Evolutionary conservation across 163 green algal genomes (phyloP).

Genomic region (Volvox carteri): DNA sequence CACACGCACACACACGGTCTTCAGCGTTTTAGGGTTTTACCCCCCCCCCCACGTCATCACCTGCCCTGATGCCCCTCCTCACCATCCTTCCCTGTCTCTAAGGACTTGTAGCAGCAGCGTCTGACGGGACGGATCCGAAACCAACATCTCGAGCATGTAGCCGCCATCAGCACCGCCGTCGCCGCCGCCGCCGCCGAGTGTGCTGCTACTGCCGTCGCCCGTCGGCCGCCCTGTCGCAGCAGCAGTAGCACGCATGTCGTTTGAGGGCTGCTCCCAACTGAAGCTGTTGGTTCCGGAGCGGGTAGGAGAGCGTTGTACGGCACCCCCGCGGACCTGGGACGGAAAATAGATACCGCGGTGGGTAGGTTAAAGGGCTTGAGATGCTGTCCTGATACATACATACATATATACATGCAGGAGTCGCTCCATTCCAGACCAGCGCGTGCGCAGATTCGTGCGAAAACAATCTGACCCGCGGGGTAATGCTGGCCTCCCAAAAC

Average conservation of each 20-base stretch:
- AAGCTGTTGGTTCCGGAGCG: background rate
- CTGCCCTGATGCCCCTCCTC: background rate
- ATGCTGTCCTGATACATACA: background rate
- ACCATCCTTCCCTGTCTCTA: constrained; percentile 14
- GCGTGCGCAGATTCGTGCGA: background rate
- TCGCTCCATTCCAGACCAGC: background rate
- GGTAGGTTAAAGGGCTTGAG: background rate
- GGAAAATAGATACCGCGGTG: background rate
- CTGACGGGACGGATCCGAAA: background rate
- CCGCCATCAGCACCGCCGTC: background rate
- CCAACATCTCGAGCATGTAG: background rate
- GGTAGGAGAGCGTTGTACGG: constrained; percentile 18
- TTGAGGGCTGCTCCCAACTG: background rate
- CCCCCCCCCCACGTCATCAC: too few relatives aligned
- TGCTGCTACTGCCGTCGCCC: background rate
- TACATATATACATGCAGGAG: background rate
- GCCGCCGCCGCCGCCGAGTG: background rate
- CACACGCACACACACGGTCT: too few relatives aligned
- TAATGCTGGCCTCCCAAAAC: too few relatives aligned
- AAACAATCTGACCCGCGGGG: too few relatives aligned
- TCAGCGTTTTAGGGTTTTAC: too few relatives aligned
- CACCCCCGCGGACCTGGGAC: constrained; percentile 25
- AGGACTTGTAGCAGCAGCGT: constrained; percentile 22
- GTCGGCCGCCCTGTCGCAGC: background rate
- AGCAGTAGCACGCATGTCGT: background rate